A percentile compares a stretch with the other conserved stretches of the same genome.
These are phyloP conservation scores for Paradendryphiella salina DNA, from an alignment of 2,329 filamentous ascomycete genomes.

Conservation along the genomic window DNA sequence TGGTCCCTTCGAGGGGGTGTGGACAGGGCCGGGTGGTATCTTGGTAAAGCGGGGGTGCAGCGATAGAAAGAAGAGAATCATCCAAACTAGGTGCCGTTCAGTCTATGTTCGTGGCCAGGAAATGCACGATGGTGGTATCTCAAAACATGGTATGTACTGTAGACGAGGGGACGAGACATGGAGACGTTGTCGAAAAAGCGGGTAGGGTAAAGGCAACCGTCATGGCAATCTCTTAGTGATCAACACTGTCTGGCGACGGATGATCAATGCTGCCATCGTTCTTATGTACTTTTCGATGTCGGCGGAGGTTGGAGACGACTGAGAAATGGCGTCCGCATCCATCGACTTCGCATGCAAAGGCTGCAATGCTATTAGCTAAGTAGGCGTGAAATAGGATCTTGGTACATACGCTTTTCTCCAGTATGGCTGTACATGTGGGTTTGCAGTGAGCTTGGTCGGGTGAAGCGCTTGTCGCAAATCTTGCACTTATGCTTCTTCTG, in stretches of 20 bases:
- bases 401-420: slow-evolving; percentile 88
- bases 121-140: slow-evolving; percentile 45
- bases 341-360: slow-evolving; percentile 91
- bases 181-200: slow-evolving; percentile 1
- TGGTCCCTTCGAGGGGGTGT: slow-evolving; percentile 10
- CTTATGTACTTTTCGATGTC: slow-evolving; percentile 96
- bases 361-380: slow-evolving; percentile 53
- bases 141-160: slow-evolving; percentile 30
- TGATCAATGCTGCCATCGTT: slow-evolving; percentile 60
- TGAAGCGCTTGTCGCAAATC: slow-evolving; percentile 97
- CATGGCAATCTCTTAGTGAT: slow-evolving; percentile 32
- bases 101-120: slow-evolving; percentile 32
- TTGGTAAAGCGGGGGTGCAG: slow-evolving; percentile 30
- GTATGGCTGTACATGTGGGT: slow-evolving; percentile 99
- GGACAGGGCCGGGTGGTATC: slow-evolving; percentile 26
- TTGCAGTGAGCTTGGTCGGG: slow-evolving; percentile 87
- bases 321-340: slow-evolving; percentile 96
- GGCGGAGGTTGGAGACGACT: slow-evolving; percentile 90
- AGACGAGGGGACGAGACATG: slow-evolving; percentile 4
- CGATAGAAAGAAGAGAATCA: slow-evolving; percentile 40
- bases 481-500: slow-evolving; percentile 99
- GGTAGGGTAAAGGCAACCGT: slow-evolving; percentile 7
- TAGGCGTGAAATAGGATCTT: not conserved
- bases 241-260: slow-evolving; percentile 53
- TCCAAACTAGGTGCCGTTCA: slow-evolving; percentile 33